Evolutionary conservation across 805 yeast genomes (phyloP), one percentile per base, ranked within the genome.

Genomic region (Pichia paraexigua): DNA sequence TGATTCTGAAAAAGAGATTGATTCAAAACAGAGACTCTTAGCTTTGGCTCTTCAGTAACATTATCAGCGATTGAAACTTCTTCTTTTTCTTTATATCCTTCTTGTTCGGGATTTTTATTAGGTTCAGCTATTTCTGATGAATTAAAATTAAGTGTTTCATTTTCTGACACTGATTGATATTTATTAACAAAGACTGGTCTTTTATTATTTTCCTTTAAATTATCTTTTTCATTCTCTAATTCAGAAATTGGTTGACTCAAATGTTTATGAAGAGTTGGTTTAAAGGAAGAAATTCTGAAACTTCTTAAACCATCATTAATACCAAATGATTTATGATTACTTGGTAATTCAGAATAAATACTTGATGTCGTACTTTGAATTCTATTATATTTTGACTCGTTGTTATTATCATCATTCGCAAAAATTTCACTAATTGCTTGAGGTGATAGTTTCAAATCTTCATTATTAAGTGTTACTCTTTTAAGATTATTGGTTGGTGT

Each of bases 11-110:
- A 63, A 13, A 65, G 46, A 2, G 67, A 60, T 41, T 61, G 58
- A 45, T 64, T 60, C 24, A 65, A 54, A 20, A 65, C 62, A 0
- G 69, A 64, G 7, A 65, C 62, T 43, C 64, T 57, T 18, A 32
- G 13, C 12, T 30, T 30, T 12, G 35, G 35, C 12, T 13, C 35
- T 30, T 30, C 35, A 30, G 7, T 30, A 7, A 30, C 7, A 30
- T 30, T n/a, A 30, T 30, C 7, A 3, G 4, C n/a, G 8, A 37
- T 51, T 22, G 40, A 27, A 30, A 5, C 9, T 18, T 28, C 48
- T 18, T 41, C 20, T 17, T 17, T n/a, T 17, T 35, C 20, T 9
- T 35, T 2, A 5, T 35, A 10, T 17, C 17, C 11, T 10, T 35
- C 39, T 17, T n/a, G 18, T 17, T 35, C 11, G 20, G 17, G 6